Conservation (phyloP, 768 basidiomycete species). For the Terana coerulea region DNA sequence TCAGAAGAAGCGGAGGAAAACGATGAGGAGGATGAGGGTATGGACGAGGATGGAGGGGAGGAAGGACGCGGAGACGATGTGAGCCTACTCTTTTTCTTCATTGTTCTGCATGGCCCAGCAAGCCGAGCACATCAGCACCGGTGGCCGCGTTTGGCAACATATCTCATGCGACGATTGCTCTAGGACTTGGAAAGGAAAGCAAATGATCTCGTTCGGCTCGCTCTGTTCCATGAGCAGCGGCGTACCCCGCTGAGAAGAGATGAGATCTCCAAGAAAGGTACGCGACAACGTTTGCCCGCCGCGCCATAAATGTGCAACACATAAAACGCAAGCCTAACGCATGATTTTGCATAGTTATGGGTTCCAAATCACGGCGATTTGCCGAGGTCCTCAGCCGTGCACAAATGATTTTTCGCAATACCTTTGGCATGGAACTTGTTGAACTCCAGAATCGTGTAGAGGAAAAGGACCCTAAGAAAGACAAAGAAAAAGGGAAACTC, state of each 20-base stretch:
- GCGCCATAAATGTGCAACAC: conserved; percentile 3
- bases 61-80: conserved; percentile 31
- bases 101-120: too few relatives aligned
- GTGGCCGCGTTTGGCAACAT: neutral
- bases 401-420: conserved; percentile 57
- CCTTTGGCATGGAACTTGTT: conserved; percentile 82
- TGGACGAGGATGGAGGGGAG: conserved; percentile 30
- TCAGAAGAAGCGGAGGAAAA: conserved; percentile 14
- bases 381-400: conserved; percentile 59
- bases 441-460: conserved; percentile 66
- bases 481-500: conserved; percentile 38
- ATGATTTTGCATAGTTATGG: conserved; percentile 37
- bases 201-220: conserved; percentile 70
- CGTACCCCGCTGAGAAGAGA: conserved; percentile 66
- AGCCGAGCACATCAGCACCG: too few relatives aligned
- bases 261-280: conserved; percentile 87
- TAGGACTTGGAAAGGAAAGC: conserved; percentile 69
- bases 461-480: conserved; percentile 41
- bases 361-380: conserved; percentile 52
- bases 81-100: neutral
- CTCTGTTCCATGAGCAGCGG: conserved; percentile 76
- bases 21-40: conserved; percentile 31
- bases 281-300: too few relatives aligned
- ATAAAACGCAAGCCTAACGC: conserved; percentile 24
- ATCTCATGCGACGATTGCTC: neutral